Evolutionary conservation across 1,284 basidiomycete species (phyloP), one percentile per base, ranked within the genome.

Genomic region (Tilletia horrida): DNA sequence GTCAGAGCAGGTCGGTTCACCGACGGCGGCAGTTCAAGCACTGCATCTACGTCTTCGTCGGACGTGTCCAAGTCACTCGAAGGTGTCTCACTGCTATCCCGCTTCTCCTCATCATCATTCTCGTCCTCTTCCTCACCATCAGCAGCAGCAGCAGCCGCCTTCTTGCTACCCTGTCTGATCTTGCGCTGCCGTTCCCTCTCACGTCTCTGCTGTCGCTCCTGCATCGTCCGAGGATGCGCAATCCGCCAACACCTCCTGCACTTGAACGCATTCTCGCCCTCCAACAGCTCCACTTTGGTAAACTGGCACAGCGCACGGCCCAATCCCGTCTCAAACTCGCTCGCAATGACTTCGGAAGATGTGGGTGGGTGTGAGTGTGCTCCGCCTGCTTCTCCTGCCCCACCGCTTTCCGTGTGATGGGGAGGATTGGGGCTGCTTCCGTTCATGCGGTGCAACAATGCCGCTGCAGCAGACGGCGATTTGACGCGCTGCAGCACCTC

Each of bases 251-350:
- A 97, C 67, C 90, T 86, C 74, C 90, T 86, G 82, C 93, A 97
- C 0, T 92, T 91, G 70, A 96, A 94, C 83, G 89, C 90, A 76
- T 97, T 96, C 73, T 95, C 92, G 0, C 92, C 92, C 73, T 96
- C 91, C 35, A 97, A 84, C 7, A 92, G 87, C 79, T 97, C 93
- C 23, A 95, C 92, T 2, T 89, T 85, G 0, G 92, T 96, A 82
- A 97, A 97, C 82, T 90, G 86, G 69, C 88, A 85, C 68, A 97
- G 83, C 70, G 90, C 91, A 67, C 84, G 83, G 61, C 85, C 82
- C 14, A 87, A 73, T 23, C 85, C 85, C 4, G 82, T 82, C 27
- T 59, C 55, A 14, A 59, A 59, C 31, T 59, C 55, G 29, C 27
- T 29, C 29, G 55, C 55, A 21, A 59, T 59, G 7, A 59, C n/a